Evolutionary conservation across 129 eudicot genomes (phyloP).

Genomic region (Flaveria linearis): DNA sequence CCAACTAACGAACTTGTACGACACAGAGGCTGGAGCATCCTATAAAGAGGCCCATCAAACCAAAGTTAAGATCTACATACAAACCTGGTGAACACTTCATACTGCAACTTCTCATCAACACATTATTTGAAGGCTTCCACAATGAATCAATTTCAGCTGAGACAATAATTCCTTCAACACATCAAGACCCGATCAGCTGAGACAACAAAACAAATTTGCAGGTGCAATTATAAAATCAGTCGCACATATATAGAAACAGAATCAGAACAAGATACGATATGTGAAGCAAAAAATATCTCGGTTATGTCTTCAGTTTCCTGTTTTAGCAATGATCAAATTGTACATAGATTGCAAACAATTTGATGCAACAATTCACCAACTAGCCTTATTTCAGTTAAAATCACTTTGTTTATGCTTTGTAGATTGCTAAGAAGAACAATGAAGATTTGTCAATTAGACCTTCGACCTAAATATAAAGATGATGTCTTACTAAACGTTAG

Average conservation of each 20-base stretch:
- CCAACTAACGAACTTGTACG: not conserved
- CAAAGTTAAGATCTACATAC: too few relatives aligned
- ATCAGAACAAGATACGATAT: too few relatives aligned
- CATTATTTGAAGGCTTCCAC: not conserved
- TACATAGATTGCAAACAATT: not conserved
- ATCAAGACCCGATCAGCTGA: too few relatives aligned
- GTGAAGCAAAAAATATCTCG: not conserved
- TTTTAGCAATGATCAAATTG: not conserved
- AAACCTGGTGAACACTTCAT: not conserved
- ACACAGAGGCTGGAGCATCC: not conserved
- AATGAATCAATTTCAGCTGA: too few relatives aligned
- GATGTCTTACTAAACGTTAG: too few relatives aligned
- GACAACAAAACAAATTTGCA: too few relatives aligned
- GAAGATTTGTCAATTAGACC: too few relatives aligned
- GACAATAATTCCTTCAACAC: too few relatives aligned
- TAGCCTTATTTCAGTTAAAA: not conserved
- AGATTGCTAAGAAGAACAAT: not conserved
- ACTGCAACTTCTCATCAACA: not conserved
- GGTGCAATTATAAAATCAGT: too few relatives aligned
- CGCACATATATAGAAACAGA: too few relatives aligned
- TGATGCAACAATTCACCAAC: not conserved
- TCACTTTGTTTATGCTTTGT: not conserved
- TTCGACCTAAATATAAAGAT: too few relatives aligned
- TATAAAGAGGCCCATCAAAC: too few relatives aligned
- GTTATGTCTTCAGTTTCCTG: not conserved